Base-by-base conservation (phyloP, 2,329 filamentous ascomycete genomes). In the Sporothrix inflata region DNA sequence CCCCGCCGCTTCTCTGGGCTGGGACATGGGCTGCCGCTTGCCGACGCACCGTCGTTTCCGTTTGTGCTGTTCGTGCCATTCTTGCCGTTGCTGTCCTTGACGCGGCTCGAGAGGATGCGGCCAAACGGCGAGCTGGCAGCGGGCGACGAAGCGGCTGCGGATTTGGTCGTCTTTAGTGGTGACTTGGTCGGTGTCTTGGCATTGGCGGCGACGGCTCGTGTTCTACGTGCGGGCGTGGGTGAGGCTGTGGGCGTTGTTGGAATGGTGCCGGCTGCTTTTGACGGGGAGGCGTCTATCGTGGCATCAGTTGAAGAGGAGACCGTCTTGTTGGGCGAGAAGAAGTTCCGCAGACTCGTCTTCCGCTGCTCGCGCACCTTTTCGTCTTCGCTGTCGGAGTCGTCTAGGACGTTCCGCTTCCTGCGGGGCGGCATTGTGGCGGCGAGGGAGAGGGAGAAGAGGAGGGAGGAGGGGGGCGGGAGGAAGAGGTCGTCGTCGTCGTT, bases 351-450 rank as follows among this genome's bases (percentile, higher is more conserved):
- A 27, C 84, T 87, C 74, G 88, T 81, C 71, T 77, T 79, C 45
- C 77, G 71, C 70, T 82, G 76, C 60, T 79, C 77, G 12, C 77
- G 76, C 70, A 75, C 79, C n/a, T 76, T 57, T 70, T 86, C 83
- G 42, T 82, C 81, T 75, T 86, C 84, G 75, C 87, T 85, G 74
- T 86, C 84, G 70, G 86, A 85, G 60, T 83, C 83, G 74, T 84
- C 82, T 74, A 88, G 79, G 77, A 86, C 80, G 79, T 87, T 89
- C 76, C 85, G 86, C 83, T 84, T 87, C 76, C 85, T 86, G 79
- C 88, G 86, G 80, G 87, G 86, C 77, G 86, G 85, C 87, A 89
- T 89, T 75, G 77, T 78, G 61, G 51, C 21, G 38, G 3, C 24
- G 69, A 42, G 21, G 69, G 30, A 12, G 21, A 21, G 19, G 24